A percentile compares a stretch with the other conserved stretches of the same genome.
Evolutionary conservation across 441 rosid genomes (phyloP).

Genomic region (Metrosideros polymorpha): DNA sequence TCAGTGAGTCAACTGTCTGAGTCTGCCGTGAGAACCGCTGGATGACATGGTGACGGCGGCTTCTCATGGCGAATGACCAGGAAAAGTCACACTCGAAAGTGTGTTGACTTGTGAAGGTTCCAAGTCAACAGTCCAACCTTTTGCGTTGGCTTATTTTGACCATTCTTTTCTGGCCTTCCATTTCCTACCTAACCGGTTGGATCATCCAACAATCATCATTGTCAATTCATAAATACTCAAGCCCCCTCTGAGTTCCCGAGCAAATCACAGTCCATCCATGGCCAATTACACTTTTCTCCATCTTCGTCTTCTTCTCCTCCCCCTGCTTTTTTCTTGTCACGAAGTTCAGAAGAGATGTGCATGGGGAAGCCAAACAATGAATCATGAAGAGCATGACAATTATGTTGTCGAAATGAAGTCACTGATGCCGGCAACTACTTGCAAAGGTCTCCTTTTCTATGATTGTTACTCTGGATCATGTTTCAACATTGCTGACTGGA

Average conservation of each 20-base stretch:
- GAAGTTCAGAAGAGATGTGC: background rate
- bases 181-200: background rate
- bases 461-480: background rate
- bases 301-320: background rate
- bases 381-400: background rate
- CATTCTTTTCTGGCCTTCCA: background rate
- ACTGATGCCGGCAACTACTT: background rate
- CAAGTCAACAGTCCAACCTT: background rate
- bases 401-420: background rate
- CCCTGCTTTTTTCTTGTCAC: background rate
- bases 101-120: background rate
- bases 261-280: background rate
- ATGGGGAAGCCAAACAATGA: background rate
- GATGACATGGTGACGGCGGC: background rate
- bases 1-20: background rate
- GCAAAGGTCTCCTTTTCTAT: background rate
- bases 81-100: background rate
- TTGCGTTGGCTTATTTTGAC: background rate
- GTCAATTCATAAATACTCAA: background rate
- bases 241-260: background rate
- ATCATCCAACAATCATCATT: background rate
- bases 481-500: background rate
- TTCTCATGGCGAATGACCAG: background rate
- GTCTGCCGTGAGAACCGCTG: background rate
- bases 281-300: background rate